Evolutionary conservation across 495 filamentous ascomycete genomes (phyloP), one percentile per base, ranked within the genome.

Genomic region (Podospora fimiseda): DNA sequence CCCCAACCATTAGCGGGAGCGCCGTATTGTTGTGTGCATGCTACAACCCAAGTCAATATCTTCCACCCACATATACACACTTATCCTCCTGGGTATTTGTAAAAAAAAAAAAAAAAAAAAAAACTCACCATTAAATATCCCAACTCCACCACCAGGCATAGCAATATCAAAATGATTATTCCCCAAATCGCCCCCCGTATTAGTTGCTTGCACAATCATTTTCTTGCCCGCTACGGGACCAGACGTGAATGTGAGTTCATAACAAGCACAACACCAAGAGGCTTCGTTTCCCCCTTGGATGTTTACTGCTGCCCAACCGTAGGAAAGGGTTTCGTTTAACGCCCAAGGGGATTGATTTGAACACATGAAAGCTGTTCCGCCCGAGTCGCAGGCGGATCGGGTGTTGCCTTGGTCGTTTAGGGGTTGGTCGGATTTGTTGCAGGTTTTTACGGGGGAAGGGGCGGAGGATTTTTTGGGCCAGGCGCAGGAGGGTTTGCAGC

Each of bases 121-220:
- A 16, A 18, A 20, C 55, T 11, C 48, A 63, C 63, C 80, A 65
- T 86, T 84, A 71, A 76, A 84, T 23, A 74, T 62, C 19, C 84
- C 84, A 7, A 85, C 81, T 20, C 84, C 83, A 44, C 84, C 83
- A 39, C 83, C 83, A 46, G 84, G 83, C 44, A 87, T 84, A 15
- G 80, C 79, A 49, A 85, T 59, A 70, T 83, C 81, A 62, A 85
- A 85, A 53, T 84, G 81, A 51, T 82, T 82, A 15, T 70, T 57
- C 15, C 73, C 73, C 48, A 85, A 61, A 50, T 84, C 81, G 16
- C 73, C 76, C 13, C 80, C 82, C 18, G 80, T 85, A 61, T 87
- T 87, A 41, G 79, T 84, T 14, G 81, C 80, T 69, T 86, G 83
- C 15, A 86, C 80, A 50, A 86, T 74, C 75, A 86, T 77, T 69